Conservation (phyloP, 495 filamentous ascomycete genomes). For the Podospora comata region DNA sequence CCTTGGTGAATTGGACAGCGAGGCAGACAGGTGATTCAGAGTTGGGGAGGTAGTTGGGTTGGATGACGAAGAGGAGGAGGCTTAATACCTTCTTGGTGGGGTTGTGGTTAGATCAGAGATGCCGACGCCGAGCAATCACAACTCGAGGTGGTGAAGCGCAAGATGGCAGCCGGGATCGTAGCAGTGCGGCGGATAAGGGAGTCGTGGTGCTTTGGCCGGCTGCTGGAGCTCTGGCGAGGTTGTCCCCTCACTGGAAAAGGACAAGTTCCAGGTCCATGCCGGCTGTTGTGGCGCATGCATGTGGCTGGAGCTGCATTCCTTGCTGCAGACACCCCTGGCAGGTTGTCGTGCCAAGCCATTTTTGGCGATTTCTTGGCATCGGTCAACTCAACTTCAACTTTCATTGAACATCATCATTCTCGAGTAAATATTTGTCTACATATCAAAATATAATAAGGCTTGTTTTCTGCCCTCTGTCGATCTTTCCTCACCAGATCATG, state of each 20-base stretch:
- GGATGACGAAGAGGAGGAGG: too few species aligned
- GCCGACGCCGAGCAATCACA: not conserved
- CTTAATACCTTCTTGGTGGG: not conserved
- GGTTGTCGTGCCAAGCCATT: constrained; percentile 1
- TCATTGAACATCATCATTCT: not conserved
- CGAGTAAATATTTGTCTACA: too few species aligned
- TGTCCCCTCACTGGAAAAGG: constrained; percentile 34
- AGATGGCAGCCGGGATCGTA: constrained; percentile 13
- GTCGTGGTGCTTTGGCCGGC: constrained; percentile 25
- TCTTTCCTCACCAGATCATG: too few species aligned
- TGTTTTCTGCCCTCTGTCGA: too few species aligned
- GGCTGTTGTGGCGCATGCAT: constrained; percentile 21
- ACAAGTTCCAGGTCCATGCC: constrained; percentile 32
- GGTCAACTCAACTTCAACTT: not conserved
- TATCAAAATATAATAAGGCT: too few species aligned
- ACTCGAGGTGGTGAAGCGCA: not conserved
- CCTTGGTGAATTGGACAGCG: constrained; percentile 2
- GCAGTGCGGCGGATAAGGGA: constrained; percentile 11
- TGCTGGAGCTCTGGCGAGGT: constrained; percentile 24
- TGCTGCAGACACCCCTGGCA: constrained; percentile 1
- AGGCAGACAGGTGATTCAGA: not conserved
- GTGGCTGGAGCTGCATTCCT: constrained; percentile 20
- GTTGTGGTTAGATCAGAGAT: not conserved
- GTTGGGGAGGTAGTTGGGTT: constrained; percentile 7
- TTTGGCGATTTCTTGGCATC: not conserved